Conservation (phyloP, 257 asterid species). For the Nicotiana obtusifolia region DNA sequence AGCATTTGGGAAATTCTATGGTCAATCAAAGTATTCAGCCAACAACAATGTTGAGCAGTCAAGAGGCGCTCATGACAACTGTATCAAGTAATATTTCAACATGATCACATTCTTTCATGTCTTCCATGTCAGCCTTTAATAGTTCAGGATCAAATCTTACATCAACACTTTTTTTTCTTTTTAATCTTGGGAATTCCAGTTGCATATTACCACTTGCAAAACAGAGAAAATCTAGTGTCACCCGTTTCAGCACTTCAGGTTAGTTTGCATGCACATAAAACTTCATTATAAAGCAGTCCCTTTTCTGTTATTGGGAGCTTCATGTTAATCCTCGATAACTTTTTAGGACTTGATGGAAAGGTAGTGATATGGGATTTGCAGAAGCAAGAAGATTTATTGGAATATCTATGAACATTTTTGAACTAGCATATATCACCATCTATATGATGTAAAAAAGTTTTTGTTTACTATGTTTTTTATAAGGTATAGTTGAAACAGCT, state of each 20-base stretch:
- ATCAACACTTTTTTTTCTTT: background rate
- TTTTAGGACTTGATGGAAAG: constrained; percentile 81
- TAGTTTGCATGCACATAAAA: constrained; percentile 11
- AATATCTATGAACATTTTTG: constrained; percentile 30
- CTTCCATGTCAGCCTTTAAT: background rate
- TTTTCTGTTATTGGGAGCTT: background rate
- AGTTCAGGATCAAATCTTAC: background rate
- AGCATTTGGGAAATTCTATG: constrained; percentile 78
- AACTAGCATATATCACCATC: background rate
- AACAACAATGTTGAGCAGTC: constrained; percentile 61
- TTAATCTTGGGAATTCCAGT: constrained; percentile 32
- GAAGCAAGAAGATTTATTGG: constrained; percentile 54
- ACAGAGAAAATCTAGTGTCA: constrained; percentile 34
- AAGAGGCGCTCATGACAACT: constrained; percentile 67
- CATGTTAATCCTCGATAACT: background rate
- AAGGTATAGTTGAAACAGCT: constrained; percentile 9
- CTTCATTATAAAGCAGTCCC: background rate
- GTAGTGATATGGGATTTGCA: constrained; percentile 77
- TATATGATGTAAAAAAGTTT: constrained; percentile 1
- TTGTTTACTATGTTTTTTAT: background rate
- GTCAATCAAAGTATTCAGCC: constrained; percentile 64
- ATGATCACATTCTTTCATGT: background rate
- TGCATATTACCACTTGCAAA: constrained; percentile 61
- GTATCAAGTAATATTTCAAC: constrained; percentile 55
- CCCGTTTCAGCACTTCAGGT: constrained; percentile 93